Percentiles rank a stretch among this genome's conserved stretches.
These are phyloP conservation scores for Pulveroboletus ravenelii DNA, from an alignment of 768 basidiomycete species.

Conservation along the genomic window DNA sequence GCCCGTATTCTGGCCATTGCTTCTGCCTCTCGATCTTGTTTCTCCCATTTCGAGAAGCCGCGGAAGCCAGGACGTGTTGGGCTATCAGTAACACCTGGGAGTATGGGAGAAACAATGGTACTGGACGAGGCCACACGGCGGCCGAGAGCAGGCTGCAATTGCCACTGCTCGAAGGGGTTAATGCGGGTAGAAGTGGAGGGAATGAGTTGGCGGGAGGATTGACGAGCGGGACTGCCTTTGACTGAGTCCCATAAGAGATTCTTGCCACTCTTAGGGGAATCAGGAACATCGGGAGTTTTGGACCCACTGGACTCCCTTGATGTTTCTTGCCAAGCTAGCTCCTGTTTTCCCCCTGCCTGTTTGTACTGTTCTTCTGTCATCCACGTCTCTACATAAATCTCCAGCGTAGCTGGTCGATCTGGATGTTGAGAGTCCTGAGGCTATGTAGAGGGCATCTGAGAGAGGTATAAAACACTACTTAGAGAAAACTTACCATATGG, in stretches of 20 bases:
- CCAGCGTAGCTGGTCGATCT: conserved; percentile 61
- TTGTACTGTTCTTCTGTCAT: conserved; percentile 70
- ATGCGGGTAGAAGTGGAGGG: conserved; percentile 40
- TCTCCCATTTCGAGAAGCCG: conserved; percentile 78
- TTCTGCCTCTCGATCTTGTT: conserved; percentile 77
- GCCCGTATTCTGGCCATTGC: conserved; percentile 70
- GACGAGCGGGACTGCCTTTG: conserved; percentile 38
- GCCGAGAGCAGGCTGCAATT: conserved; percentile 33
- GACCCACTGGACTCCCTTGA: conserved; percentile 40
- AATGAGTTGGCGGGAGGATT: conserved; percentile 45
- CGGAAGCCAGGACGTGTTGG: conserved; percentile 45
- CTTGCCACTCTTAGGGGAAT: conserved; percentile 50
- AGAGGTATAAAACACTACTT: background rate
- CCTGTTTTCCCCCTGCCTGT: conserved; percentile 53
- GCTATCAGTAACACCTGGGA: conserved; percentile 43
- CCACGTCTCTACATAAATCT: conserved; percentile 78
- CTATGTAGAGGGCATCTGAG: conserved; percentile 35
- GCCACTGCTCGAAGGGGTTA: conserved; percentile 45
- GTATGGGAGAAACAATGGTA: conserved; percentile 22
- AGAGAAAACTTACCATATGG: conserved; percentile 56
- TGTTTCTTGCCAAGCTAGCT: conserved; percentile 68
- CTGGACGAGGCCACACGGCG: conserved; percentile 42
- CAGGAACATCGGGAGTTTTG: conserved; percentile 37
- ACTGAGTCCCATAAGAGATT: conserved; percentile 66
- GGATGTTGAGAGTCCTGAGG: conserved; percentile 76